phyloP scores from a whole-genome alignment of 106 monocot genomes.

The Platanthera guangdongensis region DNA sequence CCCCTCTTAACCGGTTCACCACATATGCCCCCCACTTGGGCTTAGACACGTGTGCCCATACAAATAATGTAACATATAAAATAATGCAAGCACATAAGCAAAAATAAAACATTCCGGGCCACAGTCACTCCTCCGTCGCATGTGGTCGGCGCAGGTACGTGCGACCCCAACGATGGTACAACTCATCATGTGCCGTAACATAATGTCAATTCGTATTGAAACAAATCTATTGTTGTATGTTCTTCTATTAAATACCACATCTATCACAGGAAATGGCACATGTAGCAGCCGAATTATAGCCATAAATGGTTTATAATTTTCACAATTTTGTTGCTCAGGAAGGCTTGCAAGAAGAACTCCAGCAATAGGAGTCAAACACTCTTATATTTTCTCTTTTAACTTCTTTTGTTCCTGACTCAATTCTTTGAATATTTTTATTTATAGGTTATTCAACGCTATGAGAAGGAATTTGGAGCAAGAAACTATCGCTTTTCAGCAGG shows the following conservation, averaged over 20 bases:
- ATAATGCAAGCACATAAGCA: too few relatives aligned
- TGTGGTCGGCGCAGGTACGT: too few relatives aligned
- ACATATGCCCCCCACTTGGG: too few relatives aligned
- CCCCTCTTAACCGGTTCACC: too few relatives aligned
- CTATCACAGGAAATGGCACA: not conserved
- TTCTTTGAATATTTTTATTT: slow-evolving; percentile 6
- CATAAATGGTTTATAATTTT: not conserved
- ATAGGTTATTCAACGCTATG: slow-evolving; percentile 74
- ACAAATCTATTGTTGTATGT: not conserved
- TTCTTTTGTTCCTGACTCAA: not conserved
- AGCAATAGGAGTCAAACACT: not conserved
- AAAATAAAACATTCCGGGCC: too few relatives aligned
- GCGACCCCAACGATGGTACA: too few relatives aligned
- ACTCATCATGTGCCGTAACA: too few relatives aligned
- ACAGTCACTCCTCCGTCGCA: too few relatives aligned
- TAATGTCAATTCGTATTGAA: not conserved
- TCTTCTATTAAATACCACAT: not conserved
- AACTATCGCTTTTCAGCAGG: slow-evolving; percentile 68
- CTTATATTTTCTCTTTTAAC: not conserved
- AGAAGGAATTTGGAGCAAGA: slow-evolving; percentile 83
- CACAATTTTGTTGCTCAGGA: not conserved
- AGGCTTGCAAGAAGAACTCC: not conserved
- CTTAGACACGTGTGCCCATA: too few relatives aligned
- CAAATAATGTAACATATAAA: too few relatives aligned
- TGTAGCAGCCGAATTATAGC: not conserved